These are phyloP conservation scores for Hortiboletus campestris DNA, from an alignment of 768 basidiomycete genomes.

Conservation along the genomic window DNA sequence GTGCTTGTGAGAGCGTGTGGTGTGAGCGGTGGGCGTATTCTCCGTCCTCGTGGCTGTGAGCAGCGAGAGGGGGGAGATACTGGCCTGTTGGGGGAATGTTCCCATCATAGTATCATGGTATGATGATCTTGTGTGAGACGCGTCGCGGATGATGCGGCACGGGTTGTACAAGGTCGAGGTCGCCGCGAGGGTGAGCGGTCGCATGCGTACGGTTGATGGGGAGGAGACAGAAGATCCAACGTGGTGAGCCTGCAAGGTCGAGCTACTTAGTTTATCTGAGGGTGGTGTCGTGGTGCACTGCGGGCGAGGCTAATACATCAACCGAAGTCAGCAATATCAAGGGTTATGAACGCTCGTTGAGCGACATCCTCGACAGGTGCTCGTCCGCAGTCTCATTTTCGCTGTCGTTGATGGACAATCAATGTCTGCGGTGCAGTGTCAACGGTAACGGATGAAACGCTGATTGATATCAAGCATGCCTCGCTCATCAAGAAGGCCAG, in stretches of 20 bases:
- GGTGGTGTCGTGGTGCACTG: not conserved
- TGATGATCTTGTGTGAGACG: not conserved
- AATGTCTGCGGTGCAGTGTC: not conserved
- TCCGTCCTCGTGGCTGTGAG: not conserved
- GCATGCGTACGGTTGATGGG: not conserved
- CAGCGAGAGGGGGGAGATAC: not conserved
- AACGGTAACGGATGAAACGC: not conserved
- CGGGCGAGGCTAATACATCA: conserved; percentile 1
- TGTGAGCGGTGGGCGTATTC: not conserved
- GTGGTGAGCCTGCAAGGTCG: not conserved
- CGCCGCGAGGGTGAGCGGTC: not conserved
- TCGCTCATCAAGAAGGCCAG: not conserved
- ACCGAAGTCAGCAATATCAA: not conserved
- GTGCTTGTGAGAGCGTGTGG: conserved; percentile 3
- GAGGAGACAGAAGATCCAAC: not conserved
- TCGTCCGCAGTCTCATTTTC: not conserved
- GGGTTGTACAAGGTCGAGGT: not conserved
- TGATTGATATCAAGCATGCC: conserved; percentile 7
- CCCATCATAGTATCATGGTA: not conserved
- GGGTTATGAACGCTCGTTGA: not conserved
- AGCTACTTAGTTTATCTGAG: not conserved
- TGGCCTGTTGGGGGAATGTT: not conserved
- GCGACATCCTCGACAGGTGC: not conserved
- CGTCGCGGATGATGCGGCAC: not conserved
- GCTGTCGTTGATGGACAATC: not conserved